Conservation (phyloP, 2,329 filamentous ascomycete species). For the Penicillium thymicola region DNA sequence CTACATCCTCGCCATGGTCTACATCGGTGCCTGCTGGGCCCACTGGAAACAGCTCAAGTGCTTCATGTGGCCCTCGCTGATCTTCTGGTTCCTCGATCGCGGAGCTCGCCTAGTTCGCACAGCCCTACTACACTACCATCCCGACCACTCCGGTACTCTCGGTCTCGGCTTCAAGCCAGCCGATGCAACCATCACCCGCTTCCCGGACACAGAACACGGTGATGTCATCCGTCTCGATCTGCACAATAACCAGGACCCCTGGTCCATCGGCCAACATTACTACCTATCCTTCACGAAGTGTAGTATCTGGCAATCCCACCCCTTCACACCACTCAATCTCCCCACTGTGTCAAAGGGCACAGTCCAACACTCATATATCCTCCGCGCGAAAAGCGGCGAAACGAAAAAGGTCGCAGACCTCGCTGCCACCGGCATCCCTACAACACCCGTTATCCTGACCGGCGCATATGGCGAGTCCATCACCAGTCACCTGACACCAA, state of each 20-base stretch:
- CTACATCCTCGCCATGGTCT: slow-evolving; percentile 69
- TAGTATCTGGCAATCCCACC: slow-evolving; percentile 70
- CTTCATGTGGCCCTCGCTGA: slow-evolving; percentile 65
- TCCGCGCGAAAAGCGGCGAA: slow-evolving; percentile 51
- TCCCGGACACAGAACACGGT: slow-evolving; percentile 56
- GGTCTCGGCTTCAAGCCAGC: slow-evolving; percentile 32
- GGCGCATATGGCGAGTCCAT: slow-evolving; percentile 61
- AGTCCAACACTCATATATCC: slow-evolving; percentile 30
- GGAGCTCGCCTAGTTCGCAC: slow-evolving; percentile 57
- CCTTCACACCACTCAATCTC: slow-evolving; percentile 62
- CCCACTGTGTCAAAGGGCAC: slow-evolving; percentile 40
- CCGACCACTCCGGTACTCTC: slow-evolving; percentile 6
- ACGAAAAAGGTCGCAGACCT: slow-evolving; percentile 25
- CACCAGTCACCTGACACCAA: slow-evolving; percentile 40
- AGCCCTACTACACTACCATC: slow-evolving; percentile 53
- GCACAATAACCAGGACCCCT: slow-evolving; percentile 57
- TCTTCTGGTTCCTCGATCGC: slow-evolving; percentile 65
- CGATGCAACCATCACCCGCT: slow-evolving; percentile 48
- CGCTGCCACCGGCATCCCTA: slow-evolving; percentile 24
- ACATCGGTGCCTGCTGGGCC: slow-evolving; percentile 71
- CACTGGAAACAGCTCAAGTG: slow-evolving; percentile 68
- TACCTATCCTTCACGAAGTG: slow-evolving; percentile 65
- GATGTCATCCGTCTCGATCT: slow-evolving; percentile 66
- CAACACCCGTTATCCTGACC: slow-evolving; percentile 58
- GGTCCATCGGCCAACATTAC: slow-evolving; percentile 68